Base-by-base conservation (phyloP, 805 yeast species). In the Saccharomyces paradoxus region DNA sequence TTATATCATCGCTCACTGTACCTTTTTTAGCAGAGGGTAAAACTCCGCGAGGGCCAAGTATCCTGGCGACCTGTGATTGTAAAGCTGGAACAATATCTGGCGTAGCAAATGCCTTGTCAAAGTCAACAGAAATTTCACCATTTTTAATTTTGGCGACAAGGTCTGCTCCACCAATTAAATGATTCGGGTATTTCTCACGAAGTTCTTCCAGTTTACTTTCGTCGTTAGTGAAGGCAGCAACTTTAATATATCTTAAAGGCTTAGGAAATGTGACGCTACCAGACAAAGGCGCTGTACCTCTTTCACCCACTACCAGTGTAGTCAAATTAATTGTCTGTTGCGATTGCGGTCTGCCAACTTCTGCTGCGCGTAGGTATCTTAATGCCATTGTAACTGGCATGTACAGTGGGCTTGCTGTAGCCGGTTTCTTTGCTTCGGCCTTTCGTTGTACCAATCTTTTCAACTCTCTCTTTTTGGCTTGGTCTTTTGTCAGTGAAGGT, bases 11-110 rank as follows among this genome's bases (percentile, higher is more conserved):
- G 0, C 86, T 74, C 8, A 92, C 94, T 1, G 97, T 90, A 17
- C 96, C 96, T 66, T 83, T 86, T 73, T 89, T 90, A 13, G 80
- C 83, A 48, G 80, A 79, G 49, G 99, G 98, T 87, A 91, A 85
- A 61, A 94, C 77, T 26, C 96, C 96, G 64, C 78, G 82, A 31
- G 96, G 96, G 55, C 98, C 98, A 62, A 94, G 77, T 10, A 79
- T 74, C 64, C 90, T 81, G n/a, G 94, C 96, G 24, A 89, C 74
- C 55, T 80, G 76, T 58, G 78, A 78, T n/a, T 62, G 66, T 59
- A 94, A 75, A 27, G 78, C 76, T n/a, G 79, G 70, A 24, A 80
- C 79, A 55, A 89, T 81, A 41, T 88, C 96, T 1, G 96, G 88
- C 1, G 97, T 86, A 5, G 96, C 95, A 66, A 86, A 84, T 49